Evolutionary conservation across 75 land plant genomes (phyloP).

Genomic region (Cupressus sempervirens): DNA sequence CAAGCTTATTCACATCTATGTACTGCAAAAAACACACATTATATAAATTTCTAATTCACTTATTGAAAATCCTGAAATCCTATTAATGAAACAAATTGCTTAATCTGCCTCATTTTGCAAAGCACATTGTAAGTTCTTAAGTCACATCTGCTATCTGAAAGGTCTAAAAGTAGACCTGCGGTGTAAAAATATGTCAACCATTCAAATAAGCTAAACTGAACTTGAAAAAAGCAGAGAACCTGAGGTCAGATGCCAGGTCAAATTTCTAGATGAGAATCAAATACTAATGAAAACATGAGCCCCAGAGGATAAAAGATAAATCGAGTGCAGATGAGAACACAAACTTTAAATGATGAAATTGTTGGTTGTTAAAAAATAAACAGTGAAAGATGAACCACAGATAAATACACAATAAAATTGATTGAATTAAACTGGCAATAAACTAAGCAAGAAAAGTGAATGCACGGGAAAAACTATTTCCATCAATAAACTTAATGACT

Average conservation of each 20-base stretch:
- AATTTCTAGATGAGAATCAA: background rate
- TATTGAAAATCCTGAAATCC: background rate
- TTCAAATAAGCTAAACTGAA: background rate
- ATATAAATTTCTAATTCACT: background rate
- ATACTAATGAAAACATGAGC: background rate
- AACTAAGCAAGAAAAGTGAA: background rate
- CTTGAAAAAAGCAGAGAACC: background rate
- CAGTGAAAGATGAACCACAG: background rate
- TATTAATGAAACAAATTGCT: background rate
- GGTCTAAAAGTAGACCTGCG: background rate
- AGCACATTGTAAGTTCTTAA: background rate
- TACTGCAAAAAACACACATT: constrained; percentile 25
- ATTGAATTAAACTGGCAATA: background rate
- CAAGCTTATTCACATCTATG: constrained; percentile 76
- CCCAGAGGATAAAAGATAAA: background rate
- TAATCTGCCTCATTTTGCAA: too few species aligned
- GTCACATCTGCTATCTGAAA: background rate
- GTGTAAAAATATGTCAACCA: background rate
- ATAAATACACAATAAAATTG: background rate
- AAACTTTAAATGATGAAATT: background rate
- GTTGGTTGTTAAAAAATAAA: background rate
- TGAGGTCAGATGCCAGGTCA: background rate
- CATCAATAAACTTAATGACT: background rate
- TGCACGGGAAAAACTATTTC: background rate
- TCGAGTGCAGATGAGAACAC: background rate